Evolutionary conservation across 2,329 filamentous ascomycete genomes (phyloP), one percentile per base, ranked within the genome.

Genomic region (Tolypocladium amazonense): DNA sequence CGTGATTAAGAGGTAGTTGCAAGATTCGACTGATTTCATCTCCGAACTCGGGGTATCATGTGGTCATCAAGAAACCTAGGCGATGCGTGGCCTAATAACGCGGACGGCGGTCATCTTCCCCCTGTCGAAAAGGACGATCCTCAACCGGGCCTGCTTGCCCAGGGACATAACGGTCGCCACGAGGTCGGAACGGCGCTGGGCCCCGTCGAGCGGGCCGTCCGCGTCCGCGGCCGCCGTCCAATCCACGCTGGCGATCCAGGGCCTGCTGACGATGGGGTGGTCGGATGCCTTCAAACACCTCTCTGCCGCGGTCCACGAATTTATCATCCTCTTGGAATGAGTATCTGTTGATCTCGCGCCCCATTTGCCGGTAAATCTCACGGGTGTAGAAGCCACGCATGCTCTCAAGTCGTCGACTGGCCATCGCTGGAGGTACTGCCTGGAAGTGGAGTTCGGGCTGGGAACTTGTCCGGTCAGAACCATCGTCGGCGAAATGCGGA

Each of bases 281-380:
- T 30, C 84, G 76, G 62, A 88, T 85, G 20, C 84, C 84, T 56
- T 84, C 75, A 67, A 87, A 87, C 43, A 87, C 84, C 70, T 92
- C 89, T 20, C 84, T 84, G 18, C 88, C 89, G 58, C 86, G 80
- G 70, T 92, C 88, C 53, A 92, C 87, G 58, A 92, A 84, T 7
- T 73, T 68, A 61, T 86, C 83, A 0, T 78, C 80, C 59, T 86
- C 77, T 70, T 91, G 88, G 65, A 92, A 92, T 0, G 86, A 88
- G 70, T 90, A 91, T 38, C 88, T 80, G 69, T 89, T 85, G 73
- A 83, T 83, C 58, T 79, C 73, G 62, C 77, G 70, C 62, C 78
- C 79, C 43, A 78, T 66, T 52, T 78, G 73, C 15, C 77, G 72
- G 25, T 71, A 61, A 33, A 68, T 67, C 53, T 79, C 73, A 38